A percentile compares a stretch with the other conserved stretches of the same genome.
Conservation (phyloP, 176 grass and related monocot species). For the Tuctoria greenei region DNA sequence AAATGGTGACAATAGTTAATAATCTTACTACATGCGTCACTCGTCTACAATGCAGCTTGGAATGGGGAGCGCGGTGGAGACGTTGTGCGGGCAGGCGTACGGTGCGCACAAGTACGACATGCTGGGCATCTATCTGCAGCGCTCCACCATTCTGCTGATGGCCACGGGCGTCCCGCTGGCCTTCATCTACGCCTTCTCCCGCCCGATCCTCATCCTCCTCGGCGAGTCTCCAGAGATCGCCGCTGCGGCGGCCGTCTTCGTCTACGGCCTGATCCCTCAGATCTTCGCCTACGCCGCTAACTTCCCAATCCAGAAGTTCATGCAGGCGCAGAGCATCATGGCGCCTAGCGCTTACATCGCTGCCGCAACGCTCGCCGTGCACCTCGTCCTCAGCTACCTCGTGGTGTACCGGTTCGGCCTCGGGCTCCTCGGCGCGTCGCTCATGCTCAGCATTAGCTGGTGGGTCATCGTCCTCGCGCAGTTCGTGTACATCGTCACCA, state of each 20-base stretch:
- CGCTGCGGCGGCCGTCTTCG: slow-evolving; percentile 64
- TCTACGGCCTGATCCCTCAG: slow-evolving; percentile 85
- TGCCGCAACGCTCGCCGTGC: slow-evolving; percentile 27
- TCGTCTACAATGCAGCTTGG: slow-evolving; percentile 49
- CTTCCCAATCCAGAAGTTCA: slow-evolving; percentile 89
- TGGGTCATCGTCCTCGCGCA: slow-evolving; percentile 60
- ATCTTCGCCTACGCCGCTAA: slow-evolving; percentile 88
- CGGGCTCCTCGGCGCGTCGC: slow-evolving; percentile 60
- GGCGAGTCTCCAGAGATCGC: slow-evolving; percentile 72
- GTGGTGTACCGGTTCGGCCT: slow-evolving; percentile 42
- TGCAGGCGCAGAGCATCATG: slow-evolving; percentile 89
- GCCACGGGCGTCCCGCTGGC: not conserved
- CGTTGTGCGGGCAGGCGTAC: slow-evolving; percentile 79
- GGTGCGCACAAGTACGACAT: slow-evolving; percentile 79
- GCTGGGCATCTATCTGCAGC: slow-evolving; percentile 84
- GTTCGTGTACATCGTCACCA: slow-evolving; percentile 61
- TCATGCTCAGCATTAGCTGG: slow-evolving; percentile 61
- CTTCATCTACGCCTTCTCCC: slow-evolving; percentile 21
- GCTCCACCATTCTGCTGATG: slow-evolving; percentile 61
- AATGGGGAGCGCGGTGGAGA: slow-evolving; percentile 91
- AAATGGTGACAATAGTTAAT: too few species aligned
- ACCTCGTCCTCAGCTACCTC: slow-evolving; percentile 51
- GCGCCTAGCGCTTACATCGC: slow-evolving; percentile 81
- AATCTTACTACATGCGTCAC: too few species aligned
- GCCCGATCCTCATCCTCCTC: slow-evolving; percentile 53